A percentile compares a stretch with the other conserved stretches of the same genome.
These are phyloP conservation scores for Quercus mongolica DNA, from an alignment of 306 rosid species.

Conservation along the genomic window DNA sequence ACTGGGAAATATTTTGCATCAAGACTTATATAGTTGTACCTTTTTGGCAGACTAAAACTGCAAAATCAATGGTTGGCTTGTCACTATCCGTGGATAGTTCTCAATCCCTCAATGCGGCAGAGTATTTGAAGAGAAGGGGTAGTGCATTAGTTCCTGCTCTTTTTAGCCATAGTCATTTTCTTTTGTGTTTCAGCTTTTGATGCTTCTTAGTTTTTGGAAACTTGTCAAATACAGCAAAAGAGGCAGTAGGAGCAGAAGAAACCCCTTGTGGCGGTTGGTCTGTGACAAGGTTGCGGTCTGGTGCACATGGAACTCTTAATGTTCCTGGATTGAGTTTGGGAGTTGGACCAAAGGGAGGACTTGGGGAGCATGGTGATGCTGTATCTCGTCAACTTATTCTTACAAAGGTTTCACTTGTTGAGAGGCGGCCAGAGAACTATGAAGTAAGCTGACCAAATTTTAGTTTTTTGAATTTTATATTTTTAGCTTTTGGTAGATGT, in stretches of 20 bases:
- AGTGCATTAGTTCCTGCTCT: conserved; percentile 20
- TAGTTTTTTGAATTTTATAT: conserved; percentile 8
- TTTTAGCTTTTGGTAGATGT: not conserved
- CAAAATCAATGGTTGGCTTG: conserved; percentile 84
- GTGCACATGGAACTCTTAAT: conserved; percentile 92
- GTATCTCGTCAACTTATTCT: conserved; percentile 97
- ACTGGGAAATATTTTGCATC: not conserved
- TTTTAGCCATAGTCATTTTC: conserved; percentile 2
- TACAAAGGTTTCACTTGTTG: conserved; percentile 88
- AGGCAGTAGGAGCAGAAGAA: conserved; percentile 99
- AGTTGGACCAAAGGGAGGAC: conserved; percentile 98
- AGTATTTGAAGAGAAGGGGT: conserved; percentile 87
- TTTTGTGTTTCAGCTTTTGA: not conserved
- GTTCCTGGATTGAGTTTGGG: conserved; percentile 91
- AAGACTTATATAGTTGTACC: conserved; percentile 16
- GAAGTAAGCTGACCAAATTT: conserved; percentile 80
- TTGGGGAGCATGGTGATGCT: conserved; percentile 97
- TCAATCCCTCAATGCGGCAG: conserved; percentile 65
- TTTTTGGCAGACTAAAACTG: conserved; percentile 82
- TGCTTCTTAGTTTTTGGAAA: conserved; percentile 17
- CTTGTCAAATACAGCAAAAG: conserved; percentile 62
- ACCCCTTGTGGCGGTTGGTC: conserved; percentile 97
- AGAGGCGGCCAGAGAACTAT: conserved; percentile 98
- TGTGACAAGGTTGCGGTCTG: conserved; percentile 93
- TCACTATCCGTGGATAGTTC: conserved; percentile 79